Conservation (phyloP, 2,329 filamentous ascomycete species). For the Achaetomium macrosporum region DNA sequence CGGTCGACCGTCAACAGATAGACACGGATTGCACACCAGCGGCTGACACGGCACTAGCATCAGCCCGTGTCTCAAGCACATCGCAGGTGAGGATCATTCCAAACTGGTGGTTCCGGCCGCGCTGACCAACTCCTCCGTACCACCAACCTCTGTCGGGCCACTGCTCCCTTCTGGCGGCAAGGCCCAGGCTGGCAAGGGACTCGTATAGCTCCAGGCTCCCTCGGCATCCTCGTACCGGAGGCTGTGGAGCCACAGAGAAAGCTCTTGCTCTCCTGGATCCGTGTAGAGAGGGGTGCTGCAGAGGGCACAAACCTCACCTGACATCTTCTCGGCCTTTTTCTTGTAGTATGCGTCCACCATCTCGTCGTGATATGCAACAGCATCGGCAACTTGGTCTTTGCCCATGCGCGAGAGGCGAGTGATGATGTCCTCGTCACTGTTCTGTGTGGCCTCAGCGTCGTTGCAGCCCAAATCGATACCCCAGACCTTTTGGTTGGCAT, state of each 20-base stretch:
- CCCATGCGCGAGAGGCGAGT: slow-evolving; percentile 82
- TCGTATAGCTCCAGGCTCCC: slow-evolving; percentile 83
- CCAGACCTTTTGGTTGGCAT: slow-evolving; percentile 90
- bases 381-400: slow-evolving; percentile 85
- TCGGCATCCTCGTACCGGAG: slow-evolving; percentile 79
- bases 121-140: slow-evolving; percentile 53
- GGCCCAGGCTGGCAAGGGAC: slow-evolving; percentile 79
- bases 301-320: slow-evolving; percentile 71
- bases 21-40: background rate
- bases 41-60: too few species aligned
- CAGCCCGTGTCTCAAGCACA: background rate
- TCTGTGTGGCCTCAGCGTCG: slow-evolving; percentile 58
- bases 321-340: slow-evolving; percentile 88
- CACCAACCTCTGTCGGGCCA: slow-evolving; percentile 64
- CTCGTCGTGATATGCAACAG: slow-evolving; percentile 87
- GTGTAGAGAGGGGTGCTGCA: slow-evolving; percentile 89
- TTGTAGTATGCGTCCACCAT: slow-evolving; percentile 89
- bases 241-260: slow-evolving; percentile 91
- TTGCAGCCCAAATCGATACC: slow-evolving; percentile 68
- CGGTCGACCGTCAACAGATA: background rate
- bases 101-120: slow-evolving; percentile 44
- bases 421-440: slow-evolving; percentile 86
- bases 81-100: slow-evolving; percentile 5
- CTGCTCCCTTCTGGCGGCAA: slow-evolving; percentile 67
- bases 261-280: slow-evolving; percentile 82